Evolutionary conservation across 2,329 filamentous ascomycete genomes (phyloP), one percentile per base, ranked within the genome.

Genomic region (Aureobasidium sp.): DNA sequence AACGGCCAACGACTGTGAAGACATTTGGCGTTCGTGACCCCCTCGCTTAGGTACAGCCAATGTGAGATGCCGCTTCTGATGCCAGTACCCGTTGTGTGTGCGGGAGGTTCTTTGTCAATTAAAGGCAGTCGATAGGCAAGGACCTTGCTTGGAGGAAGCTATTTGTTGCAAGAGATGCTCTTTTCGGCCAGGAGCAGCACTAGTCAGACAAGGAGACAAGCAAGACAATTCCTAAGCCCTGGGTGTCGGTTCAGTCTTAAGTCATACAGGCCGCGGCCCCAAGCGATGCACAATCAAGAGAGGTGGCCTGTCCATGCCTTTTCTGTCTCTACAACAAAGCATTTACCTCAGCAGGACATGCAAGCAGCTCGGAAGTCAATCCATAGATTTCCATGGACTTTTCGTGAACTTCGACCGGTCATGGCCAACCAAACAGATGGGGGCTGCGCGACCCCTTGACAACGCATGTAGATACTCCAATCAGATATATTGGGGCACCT

Each of bases 1-100:
- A 25, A 71, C 62, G 15, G 65, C 67, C 42, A 41, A 36, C 29
- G 45, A 49, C 2, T 36, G 16, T 44, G 57, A 16, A 59, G 45
- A 29, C 57, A 59, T 59, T 34, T 59, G 45, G 57, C 42, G 29
- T 49, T 50, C 45, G 57, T 59, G 45, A 32, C 21, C 45, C 13
- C 36, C 57, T 59, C 57, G 57, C 34, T 59, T 59, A 59, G 44
- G 27, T 42, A 30, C 37, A 59, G 37, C 45, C 42, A 44, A 58
- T 30, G n/a, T 50, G 41, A 50, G 41, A 59, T 49, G 57, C 57
- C 45, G 45, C 57, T 42, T 44, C 16, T 36, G 29, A 50, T 49
- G 57, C 25, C 57, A 49, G 44, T 34, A 59, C 45, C 57, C 45
- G 55, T 39, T 39, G 41, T 47, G 42, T 55, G 54, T 37, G 34